Percentiles rank a stretch among this genome's conserved stretches.
Conservation (phyloP, 306 rosid species). For the Cicer judaicum region DNA sequence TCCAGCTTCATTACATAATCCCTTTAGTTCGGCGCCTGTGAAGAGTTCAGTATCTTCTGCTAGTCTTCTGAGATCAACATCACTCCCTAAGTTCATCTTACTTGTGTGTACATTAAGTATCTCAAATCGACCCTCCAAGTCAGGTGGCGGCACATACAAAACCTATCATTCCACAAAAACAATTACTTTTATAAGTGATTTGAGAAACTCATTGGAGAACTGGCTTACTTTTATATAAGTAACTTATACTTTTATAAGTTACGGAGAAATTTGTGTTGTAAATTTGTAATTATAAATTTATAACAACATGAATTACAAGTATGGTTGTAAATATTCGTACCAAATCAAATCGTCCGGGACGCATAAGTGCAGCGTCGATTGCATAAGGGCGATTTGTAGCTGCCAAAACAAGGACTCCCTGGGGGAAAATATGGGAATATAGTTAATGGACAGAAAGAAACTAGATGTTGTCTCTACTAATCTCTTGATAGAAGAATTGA, state of each 20-base stretch:
- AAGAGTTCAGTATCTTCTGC: constrained; percentile 81
- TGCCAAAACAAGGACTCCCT: constrained; percentile 95
- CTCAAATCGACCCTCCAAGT: constrained; percentile 79
- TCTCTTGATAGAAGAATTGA: constrained; percentile 28
- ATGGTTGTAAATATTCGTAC: constrained; percentile 47
- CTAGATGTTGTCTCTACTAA: constrained; percentile 22
- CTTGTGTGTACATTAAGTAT: constrained; percentile 81
- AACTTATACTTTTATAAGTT: too few relatives aligned
- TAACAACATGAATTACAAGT: constrained; percentile 2
- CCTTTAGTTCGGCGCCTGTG: constrained; percentile 93
- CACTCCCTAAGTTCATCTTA: constrained; percentile 59
- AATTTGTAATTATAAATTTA: background rate
- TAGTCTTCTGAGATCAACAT: constrained; percentile 69
- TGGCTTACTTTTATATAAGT: too few relatives aligned
- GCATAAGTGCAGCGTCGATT: constrained; percentile 89
- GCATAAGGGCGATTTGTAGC: constrained; percentile 96
- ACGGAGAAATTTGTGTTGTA: too few relatives aligned
- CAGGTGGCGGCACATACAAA: constrained; percentile 92
- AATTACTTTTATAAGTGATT: background rate
- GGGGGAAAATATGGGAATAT: constrained; percentile 11
- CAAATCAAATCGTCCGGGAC: constrained; percentile 93
- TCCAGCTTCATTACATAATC: constrained; percentile 88
- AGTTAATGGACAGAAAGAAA: constrained; percentile 23
- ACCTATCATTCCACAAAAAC: constrained; percentile 57
- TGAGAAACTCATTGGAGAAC: too few relatives aligned